Conservation (phyloP, 1,139 yeast genomes). For the Magnusiomyces suaveolens region DNA sequence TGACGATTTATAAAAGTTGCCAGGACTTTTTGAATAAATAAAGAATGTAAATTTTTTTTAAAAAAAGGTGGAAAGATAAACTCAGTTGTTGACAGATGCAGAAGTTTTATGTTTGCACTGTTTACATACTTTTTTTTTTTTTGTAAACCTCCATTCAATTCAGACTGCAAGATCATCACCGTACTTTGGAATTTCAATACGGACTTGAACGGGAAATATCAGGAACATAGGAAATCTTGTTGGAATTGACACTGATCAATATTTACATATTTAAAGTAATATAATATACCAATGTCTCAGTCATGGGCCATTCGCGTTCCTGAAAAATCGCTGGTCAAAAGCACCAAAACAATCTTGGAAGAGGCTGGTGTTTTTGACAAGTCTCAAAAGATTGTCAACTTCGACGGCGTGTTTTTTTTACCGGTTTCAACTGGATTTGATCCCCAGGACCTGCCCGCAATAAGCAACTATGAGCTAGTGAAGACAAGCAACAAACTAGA, state of each 20-base stretch:
- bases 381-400: conserved; percentile 22
- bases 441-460: not conserved
- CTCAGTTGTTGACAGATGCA: not conserved
- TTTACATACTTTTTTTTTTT: not conserved
- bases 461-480: not conserved
- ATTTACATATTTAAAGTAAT: not conserved
- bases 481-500: not conserved
- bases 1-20: too few relatives aligned
- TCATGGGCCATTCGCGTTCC: conserved; percentile 8
- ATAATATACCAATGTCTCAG: not conserved
- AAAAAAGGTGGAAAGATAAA: not conserved
- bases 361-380: conserved; percentile 17
- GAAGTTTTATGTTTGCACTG: not conserved
- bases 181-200: too few relatives aligned
- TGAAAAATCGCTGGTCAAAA: conserved; percentile 20
- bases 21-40: too few relatives aligned
- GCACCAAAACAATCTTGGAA: conserved; percentile 27
- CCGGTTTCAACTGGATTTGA: not conserved
- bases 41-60: too few relatives aligned
- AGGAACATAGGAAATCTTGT: too few relatives aligned
- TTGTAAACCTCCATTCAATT: not conserved
- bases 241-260: not conserved
- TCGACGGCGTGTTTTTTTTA: conserved; percentile 12
- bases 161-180: not conserved
- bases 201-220: too few relatives aligned